A percentile compares a stretch with the other conserved stretches of the same genome.
These are phyloP conservation scores for Linum usitatissimum DNA, from an alignment of 345 rosid genomes.

Conservation along the genomic window DNA sequence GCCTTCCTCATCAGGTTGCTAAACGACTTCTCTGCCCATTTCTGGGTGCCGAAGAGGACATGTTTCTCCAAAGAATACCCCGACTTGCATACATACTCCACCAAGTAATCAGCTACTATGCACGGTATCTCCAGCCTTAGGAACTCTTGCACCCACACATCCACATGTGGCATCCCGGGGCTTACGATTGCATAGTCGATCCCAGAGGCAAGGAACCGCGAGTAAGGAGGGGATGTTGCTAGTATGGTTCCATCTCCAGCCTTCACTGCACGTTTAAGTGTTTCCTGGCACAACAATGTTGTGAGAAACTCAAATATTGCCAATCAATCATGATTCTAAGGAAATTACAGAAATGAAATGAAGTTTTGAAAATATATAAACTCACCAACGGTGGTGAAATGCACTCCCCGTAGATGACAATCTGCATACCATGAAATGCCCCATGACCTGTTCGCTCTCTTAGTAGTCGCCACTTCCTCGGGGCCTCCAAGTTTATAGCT, in stretches of 20 bases:
- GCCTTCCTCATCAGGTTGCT: slow-evolving; percentile 33
- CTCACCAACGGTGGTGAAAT: slow-evolving; percentile 80
- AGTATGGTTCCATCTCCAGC: slow-evolving; percentile 85
- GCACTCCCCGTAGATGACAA: slow-evolving; percentile 84
- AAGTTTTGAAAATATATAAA: slow-evolving; percentile 6
- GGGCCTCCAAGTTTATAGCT: slow-evolving; percentile 66
- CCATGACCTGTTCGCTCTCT: slow-evolving; percentile 86
- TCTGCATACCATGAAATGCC: slow-evolving; percentile 66
- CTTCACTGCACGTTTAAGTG: slow-evolving; percentile 81
- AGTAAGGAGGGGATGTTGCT: slow-evolving; percentile 96
- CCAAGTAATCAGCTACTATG: slow-evolving; percentile 69
- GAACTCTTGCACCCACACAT: slow-evolving; percentile 82
- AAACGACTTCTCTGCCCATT: slow-evolving; percentile 72
- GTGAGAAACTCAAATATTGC: not conserved
- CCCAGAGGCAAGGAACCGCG: slow-evolving; percentile 51
- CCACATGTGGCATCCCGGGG: slow-evolving; percentile 60
- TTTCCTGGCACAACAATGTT: slow-evolving; percentile 42
- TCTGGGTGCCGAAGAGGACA: slow-evolving; percentile 56
- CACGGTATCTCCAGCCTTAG: slow-evolving; percentile 74
- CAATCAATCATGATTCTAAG: not conserved
- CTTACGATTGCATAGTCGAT: slow-evolving; percentile 77
- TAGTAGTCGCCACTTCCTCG: slow-evolving; percentile 80
- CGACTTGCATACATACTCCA: slow-evolving; percentile 90
- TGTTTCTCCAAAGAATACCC: slow-evolving; percentile 74
- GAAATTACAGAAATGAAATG: not conserved